Base-by-base conservation (phyloP, 164 flowering plant genomes). In the Magnolia sinica region DNA sequence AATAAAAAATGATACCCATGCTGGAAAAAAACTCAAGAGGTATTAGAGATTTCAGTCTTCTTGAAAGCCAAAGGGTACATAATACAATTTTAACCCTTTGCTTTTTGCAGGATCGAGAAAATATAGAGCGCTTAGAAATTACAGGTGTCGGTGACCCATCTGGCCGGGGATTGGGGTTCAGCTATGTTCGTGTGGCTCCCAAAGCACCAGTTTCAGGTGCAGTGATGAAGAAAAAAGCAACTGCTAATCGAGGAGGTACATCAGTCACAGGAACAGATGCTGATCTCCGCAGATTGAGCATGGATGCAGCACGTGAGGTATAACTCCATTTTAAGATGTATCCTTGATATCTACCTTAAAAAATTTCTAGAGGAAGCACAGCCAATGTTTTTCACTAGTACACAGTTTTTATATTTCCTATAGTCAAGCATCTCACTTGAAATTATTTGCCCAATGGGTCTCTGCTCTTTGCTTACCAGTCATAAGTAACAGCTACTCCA, bases 91-190 rank as follows among this genome's bases (percentile, higher is more conserved):
- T 13, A 0, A 16, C 61, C 61, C 13, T 55, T 16, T 9, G 61
- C 61, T 55, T 55, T 55, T 76, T 77, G 23, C 91, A 96, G 99
- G 96, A 88, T 74, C 88, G 90, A 78, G 99, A 89, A 84, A 96
- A 89, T 84, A 89, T 96, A 73, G 99, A 96, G 83, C 94, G 99
- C 23, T 77, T 96, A 78, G 99, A 96, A 83, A 96, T 96, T 74
- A 90, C 98, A 51, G 99, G 99, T 79, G 99, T 96, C 75, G 99
- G 99, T 79, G 99, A 96, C 83, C 99, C 99, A 81, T 92, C 99
- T 81, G 99, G 99, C 65, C 84, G 99, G 76, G 99, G 99, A 71
- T 81, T 96, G 63, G 99, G 99, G 64, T 96, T 96, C 73, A 96
- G 99, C 80, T 96, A 92, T 88, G 99, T 94, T 7, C 96, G 99